Percentiles rank a stretch among this genome's conserved stretches.
Conservation (phyloP, 331 rosid genomes). For the Malus hybrid region DNA sequence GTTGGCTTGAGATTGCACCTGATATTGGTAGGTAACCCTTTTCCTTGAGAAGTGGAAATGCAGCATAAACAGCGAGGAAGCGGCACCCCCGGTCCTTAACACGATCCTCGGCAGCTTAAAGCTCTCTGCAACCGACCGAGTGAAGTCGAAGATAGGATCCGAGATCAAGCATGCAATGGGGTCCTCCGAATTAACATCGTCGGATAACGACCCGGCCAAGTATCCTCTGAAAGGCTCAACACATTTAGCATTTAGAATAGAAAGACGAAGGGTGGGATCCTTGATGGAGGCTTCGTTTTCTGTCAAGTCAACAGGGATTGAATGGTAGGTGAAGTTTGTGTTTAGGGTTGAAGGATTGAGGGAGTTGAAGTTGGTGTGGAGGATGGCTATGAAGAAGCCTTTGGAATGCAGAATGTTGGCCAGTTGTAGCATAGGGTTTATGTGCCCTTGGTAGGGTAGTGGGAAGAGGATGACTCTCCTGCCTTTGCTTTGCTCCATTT, state of each 20-base stretch:
- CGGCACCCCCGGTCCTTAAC: slow-evolving; percentile 14
- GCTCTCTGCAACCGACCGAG: slow-evolving; percentile 22
- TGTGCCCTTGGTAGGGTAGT: neutral
- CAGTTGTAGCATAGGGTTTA: slow-evolving; percentile 18
- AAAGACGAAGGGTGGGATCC: neutral
- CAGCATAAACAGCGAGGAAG: slow-evolving; percentile 20
- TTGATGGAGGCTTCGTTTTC: neutral
- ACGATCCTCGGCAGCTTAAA: slow-evolving; percentile 33
- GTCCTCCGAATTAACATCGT: slow-evolving; percentile 13
- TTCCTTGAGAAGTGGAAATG: slow-evolving; percentile 13
- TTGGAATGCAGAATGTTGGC: slow-evolving; percentile 16
- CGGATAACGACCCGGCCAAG: slow-evolving; percentile 12
- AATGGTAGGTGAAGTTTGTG: slow-evolving; percentile 16
- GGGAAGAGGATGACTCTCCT: too few relatives aligned
- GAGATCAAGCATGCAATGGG: slow-evolving; percentile 39
- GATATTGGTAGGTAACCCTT: slow-evolving; percentile 24
- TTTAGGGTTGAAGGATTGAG: slow-evolving; percentile 16
- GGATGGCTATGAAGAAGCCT: slow-evolving; percentile 19
- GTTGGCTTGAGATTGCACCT: slow-evolving; percentile 10
- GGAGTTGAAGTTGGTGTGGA: slow-evolving; percentile 18
- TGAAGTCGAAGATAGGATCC: slow-evolving; percentile 29
- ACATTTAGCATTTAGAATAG: slow-evolving; percentile 19
- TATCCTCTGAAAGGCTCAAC: slow-evolving; percentile 14
- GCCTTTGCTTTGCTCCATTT: too few relatives aligned
- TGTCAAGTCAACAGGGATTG: neutral